Evolutionary conservation across 345 rosid species (phyloP).

Genomic region (Moringa oleifera): DNA sequence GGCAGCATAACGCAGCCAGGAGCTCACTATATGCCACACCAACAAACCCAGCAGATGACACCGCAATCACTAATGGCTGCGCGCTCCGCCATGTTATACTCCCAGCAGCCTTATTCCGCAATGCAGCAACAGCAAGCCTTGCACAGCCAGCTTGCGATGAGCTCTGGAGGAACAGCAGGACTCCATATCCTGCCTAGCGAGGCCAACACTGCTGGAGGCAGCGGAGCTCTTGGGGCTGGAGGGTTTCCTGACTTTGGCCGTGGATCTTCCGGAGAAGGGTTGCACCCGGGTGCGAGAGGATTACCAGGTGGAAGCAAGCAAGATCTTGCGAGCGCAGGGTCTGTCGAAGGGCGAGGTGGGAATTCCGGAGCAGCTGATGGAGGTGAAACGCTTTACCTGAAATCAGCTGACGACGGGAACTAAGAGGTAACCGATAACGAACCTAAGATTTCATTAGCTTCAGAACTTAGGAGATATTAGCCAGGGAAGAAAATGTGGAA

Average conservation of each 20-base stretch:
- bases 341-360: slow-evolving; percentile 74
- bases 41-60: slow-evolving; percentile 87
- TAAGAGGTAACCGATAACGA: slow-evolving; percentile 27
- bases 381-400: slow-evolving; percentile 88
- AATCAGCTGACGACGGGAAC: slow-evolving; percentile 69
- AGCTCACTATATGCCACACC: slow-evolving; percentile 83
- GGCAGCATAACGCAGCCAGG: slow-evolving; percentile 75
- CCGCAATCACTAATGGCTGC: slow-evolving; percentile 89
- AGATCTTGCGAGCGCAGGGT: slow-evolving; percentile 60
- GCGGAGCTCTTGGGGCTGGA: slow-evolving; percentile 47
- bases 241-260: slow-evolving; percentile 81
- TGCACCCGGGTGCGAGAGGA: slow-evolving; percentile 30
- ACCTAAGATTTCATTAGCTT: slow-evolving; percentile 3
- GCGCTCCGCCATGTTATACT: slow-evolving; percentile 81
- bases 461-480: slow-evolving; percentile 14
- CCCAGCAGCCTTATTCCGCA: slow-evolving; percentile 70
- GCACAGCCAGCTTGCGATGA: slow-evolving; percentile 91
- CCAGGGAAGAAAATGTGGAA: slow-evolving; percentile 4
- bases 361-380: slow-evolving; percentile 61
- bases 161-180: slow-evolving; percentile 57
- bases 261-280: slow-evolving; percentile 32
- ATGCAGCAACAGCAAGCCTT: slow-evolving; percentile 84
- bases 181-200: slow-evolving; percentile 61
- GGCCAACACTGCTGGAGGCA: slow-evolving; percentile 54
- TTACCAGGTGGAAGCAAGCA: slow-evolving; percentile 67